A percentile compares a stretch with the other conserved stretches of the same genome.
phyloP scores from a whole-genome alignment of 2,329 filamentous ascomycete species.

The Pestalotiopsis sp. region DNA sequence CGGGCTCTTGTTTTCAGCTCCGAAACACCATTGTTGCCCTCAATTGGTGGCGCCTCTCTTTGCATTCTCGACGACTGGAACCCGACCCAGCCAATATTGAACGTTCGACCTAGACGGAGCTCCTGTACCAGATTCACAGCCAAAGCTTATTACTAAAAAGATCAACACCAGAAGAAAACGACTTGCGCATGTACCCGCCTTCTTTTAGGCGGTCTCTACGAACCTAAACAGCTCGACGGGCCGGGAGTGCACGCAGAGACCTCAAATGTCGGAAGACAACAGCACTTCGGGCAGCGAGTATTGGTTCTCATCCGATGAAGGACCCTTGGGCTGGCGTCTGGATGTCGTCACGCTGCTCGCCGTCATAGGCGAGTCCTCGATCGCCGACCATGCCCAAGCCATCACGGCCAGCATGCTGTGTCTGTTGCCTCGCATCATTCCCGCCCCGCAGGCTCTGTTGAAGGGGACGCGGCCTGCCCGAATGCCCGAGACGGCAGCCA shows the following conservation, averaged over 20 bases:
- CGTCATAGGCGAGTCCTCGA: conserved; percentile 63
- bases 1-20: neutral
- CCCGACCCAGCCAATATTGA: neutral
- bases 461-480: conserved; percentile 56
- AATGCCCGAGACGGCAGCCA: conserved; percentile 56
- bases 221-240: neutral
- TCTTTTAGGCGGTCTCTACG: neutral
- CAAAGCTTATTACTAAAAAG: neutral
- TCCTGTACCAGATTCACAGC: neutral
- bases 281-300: conserved; percentile 3
- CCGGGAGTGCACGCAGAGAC: neutral
- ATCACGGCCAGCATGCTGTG: conserved; percentile 61
- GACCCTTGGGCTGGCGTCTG: conserved; percentile 51
- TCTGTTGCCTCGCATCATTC: conserved; percentile 61
- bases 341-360: conserved; percentile 66
- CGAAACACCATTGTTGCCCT: neutral
- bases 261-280: conserved; percentile 24
- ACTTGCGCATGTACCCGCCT: neutral
- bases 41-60: neutral
- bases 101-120: neutral
- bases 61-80: neutral
- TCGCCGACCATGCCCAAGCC: conserved; percentile 59
- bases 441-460: conserved; percentile 64
- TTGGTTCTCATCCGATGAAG: conserved; percentile 37
- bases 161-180: neutral